Conservation (phyloP, 805 yeast species). For the Teunomyces barrocoloradensis region DNA sequence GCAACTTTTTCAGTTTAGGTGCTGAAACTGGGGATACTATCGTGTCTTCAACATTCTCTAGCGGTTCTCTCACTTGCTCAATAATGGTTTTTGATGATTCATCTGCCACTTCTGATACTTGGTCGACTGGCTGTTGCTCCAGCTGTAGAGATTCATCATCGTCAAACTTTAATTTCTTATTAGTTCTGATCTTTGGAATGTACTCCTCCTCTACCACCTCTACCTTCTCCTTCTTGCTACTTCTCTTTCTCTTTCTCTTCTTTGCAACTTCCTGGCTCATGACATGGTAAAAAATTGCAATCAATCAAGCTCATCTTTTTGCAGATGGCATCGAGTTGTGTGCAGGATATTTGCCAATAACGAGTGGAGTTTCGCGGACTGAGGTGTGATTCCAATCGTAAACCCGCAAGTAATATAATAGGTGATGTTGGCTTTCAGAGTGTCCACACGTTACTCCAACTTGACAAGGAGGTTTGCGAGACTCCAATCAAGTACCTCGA, state of each 20-base stretch:
- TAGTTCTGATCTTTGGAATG: conserved; percentile 9
- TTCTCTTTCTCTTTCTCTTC: conserved; percentile 32
- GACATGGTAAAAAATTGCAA: not conserved
- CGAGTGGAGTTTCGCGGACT: not conserved
- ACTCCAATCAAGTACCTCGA: not conserved
- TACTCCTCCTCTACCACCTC: conserved; percentile 11
- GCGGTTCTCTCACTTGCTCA: not conserved
- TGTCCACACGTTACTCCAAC: not conserved
- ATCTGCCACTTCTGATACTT: not conserved
- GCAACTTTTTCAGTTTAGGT: conserved; percentile 1
- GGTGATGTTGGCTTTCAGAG: not conserved
- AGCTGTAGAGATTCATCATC: conserved; percentile 5
- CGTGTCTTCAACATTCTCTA: not conserved
- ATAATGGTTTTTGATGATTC: not conserved
- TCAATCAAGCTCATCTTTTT: not conserved
- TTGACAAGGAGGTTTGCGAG: not conserved
- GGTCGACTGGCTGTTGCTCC: not conserved
- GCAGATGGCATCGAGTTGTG: not conserved
- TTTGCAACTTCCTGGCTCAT: conserved; percentile 8
- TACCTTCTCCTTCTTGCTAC: conserved; percentile 17
- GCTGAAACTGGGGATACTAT: not conserved
- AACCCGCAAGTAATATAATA: not conserved
- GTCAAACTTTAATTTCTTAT: conserved; percentile 15
- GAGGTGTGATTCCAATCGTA: not conserved
- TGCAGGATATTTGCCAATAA: not conserved